A percentile compares a stretch with the other conserved stretches of the same genome.
phyloP scores from a whole-genome alignment of 768 basidiomycete species.

The Amanita pseudoporphyria region DNA sequence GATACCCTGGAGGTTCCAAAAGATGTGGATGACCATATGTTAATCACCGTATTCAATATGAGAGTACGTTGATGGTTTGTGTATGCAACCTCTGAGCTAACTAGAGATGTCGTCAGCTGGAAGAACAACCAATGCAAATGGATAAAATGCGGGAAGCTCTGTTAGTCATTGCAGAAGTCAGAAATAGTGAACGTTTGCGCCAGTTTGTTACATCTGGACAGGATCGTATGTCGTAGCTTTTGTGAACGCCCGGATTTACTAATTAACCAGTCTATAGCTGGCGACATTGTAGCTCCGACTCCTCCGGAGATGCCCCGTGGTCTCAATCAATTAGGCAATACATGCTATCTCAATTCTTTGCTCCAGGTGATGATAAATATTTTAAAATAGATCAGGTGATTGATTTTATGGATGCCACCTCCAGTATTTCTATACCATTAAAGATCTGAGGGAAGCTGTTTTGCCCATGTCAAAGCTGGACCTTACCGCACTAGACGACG shows the following conservation, averaged over 20 bases:
- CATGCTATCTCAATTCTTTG: conserved; percentile 78
- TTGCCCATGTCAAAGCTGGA: conserved; percentile 45
- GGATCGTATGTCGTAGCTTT: conserved; percentile 55
- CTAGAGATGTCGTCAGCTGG: conserved; percentile 35
- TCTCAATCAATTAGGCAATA: conserved; percentile 82
- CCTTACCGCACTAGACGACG: conserved; percentile 49
- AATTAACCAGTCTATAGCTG: conserved; percentile 35
- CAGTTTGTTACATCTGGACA: conserved; percentile 54
- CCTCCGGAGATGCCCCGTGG: conserved; percentile 72
- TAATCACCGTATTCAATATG: conserved; percentile 63
- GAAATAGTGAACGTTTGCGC: conserved; percentile 63
- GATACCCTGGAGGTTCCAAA: conserved; percentile 56
- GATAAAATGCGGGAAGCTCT: conserved; percentile 71
- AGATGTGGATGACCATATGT: conserved; percentile 70
- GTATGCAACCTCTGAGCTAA: conserved; percentile 2
- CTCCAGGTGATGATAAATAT: conserved; percentile 39
- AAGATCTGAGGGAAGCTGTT: conserved; percentile 74
- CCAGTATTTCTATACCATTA: conserved; percentile 96
- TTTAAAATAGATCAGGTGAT: not conserved
- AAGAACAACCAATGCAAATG: conserved; percentile 57
- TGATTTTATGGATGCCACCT: not conserved
- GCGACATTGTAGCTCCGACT: conserved; percentile 43
- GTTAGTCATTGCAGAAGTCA: conserved; percentile 60
- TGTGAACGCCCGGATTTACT: not conserved
- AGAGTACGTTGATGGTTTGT: conserved; percentile 34